Conservation (phyloP, 2,329 filamentous ascomycete genomes). For the Penicillium psychrosexuale region DNA sequence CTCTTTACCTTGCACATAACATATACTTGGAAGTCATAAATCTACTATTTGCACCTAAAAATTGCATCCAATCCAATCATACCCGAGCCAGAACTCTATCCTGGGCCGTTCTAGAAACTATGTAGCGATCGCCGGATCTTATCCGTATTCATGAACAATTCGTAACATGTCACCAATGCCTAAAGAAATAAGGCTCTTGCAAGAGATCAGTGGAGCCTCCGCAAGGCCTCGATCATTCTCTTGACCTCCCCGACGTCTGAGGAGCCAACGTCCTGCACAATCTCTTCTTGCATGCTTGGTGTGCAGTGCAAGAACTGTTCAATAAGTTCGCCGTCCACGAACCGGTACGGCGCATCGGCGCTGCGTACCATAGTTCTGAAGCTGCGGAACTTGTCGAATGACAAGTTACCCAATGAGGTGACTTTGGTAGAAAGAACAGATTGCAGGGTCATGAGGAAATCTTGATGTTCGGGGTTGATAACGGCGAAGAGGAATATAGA, state of each 20-base stretch:
- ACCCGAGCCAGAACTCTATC: background rate
- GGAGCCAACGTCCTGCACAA: constrained; percentile 50
- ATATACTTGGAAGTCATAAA: background rate
- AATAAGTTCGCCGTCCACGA: constrained; percentile 88
- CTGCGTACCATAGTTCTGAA: constrained; percentile 71
- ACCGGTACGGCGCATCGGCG: constrained; percentile 73
- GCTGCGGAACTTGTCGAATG: constrained; percentile 76
- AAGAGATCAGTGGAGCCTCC: constrained; percentile 45
- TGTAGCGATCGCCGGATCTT: background rate
- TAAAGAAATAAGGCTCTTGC: no score
- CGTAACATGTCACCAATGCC: background rate
- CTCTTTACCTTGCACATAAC: background rate
- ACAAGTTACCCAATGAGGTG: constrained; percentile 66
- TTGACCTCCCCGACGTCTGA: constrained; percentile 58
- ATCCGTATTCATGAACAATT: constrained; percentile 6
- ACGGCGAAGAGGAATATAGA: constrained; percentile 85
- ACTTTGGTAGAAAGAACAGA: constrained; percentile 64
- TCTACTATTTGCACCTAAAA: constrained; percentile 1
- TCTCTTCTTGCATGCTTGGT: constrained; percentile 55
- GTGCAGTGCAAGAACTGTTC: constrained; percentile 76
- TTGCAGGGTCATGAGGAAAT: constrained; percentile 81
- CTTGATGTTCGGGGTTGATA: constrained; percentile 68
- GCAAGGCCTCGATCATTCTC: constrained; percentile 59
- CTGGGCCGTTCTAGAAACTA: background rate
- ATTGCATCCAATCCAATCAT: background rate